Base-by-base conservation (phyloP, 2,329 filamentous ascomycete species). In the Coleophoma cylindrospora region DNA sequence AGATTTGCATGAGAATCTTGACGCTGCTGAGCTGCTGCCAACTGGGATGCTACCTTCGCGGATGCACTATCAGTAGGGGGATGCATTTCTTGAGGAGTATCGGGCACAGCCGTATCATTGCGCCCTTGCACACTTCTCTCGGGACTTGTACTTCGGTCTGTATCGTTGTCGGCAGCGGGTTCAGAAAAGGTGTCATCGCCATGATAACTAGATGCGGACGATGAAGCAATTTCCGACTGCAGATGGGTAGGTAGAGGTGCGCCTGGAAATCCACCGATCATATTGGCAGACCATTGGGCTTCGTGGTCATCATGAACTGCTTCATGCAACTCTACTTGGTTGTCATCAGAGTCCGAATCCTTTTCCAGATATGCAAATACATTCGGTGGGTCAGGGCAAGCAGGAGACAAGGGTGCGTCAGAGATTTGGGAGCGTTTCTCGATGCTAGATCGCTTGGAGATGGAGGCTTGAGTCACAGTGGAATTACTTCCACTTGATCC, bases 101-200 rank as follows among this genome's bases (percentile, higher is more conserved):
- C 46, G 14, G 41, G 12, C 15, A 47, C 32, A 14, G 57, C 49
- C 12, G 53, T 51, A 9, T 52, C 52, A 7, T 58, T 50, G 11
- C 58, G 54, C 2, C 64, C 71, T 34, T 68, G 63, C 21, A 66
- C 58, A 48, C 69, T 72, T 34, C 64, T 62, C 19, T 74, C 72
- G 0, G 73, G 72, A 46, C 71, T 76, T 2, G 67, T 73, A 46
- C 70, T 74, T 17, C 65, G 64, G 48, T 75, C 72, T 4, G 72
- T 76, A 37, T 73, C 73, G 41, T 66, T 63, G 15, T 70, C 68
- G 3, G 55, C 65, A 21, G 60, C 49, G 9, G 57, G 56, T 13
- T 67, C 64, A 2, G 61, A 63, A 3, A 69, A 70, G 34, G 66
- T 60, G 47, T 70, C 69, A 34, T 57, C 58, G 34, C 60, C 60